A percentile compares a stretch with the other conserved stretches of the same genome.
Evolutionary conservation across 2,329 filamentous ascomycete species (phyloP).

Genomic region (Colletotrichum aenigma): DNA sequence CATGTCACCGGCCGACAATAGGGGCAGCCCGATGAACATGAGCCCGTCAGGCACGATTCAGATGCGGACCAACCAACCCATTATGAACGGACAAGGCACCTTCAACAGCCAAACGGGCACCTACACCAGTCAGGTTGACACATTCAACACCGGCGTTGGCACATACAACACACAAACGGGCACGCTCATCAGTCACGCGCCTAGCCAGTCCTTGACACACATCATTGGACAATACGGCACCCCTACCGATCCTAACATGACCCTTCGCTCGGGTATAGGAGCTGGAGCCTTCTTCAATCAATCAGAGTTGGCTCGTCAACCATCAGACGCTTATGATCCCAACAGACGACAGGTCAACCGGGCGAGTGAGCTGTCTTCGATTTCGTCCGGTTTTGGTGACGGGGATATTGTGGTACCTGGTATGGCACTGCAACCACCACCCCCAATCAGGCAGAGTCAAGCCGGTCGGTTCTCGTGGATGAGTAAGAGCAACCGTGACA

Average conservation of each 20-base stretch:
- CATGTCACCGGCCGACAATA: conserved; percentile 11
- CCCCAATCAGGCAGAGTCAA: conserved; percentile 13
- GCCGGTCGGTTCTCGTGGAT: conserved; percentile 40
- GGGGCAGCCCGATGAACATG: conserved; percentile 8
- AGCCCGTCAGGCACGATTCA: conserved; percentile 14
- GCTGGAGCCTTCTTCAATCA: conserved; percentile 43
- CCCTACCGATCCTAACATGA: conserved; percentile 26
- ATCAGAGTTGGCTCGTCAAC: conserved; percentile 39
- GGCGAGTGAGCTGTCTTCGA: conserved; percentile 59
- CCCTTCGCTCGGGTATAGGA: conserved; percentile 38
- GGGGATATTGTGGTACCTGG: conserved; percentile 57
- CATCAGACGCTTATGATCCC: conserved; percentile 39
- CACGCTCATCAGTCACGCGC: conserved; percentile 22
- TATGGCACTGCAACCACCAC: conserved; percentile 17
- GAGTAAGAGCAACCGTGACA: conserved; percentile 46
- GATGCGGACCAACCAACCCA: neutral
- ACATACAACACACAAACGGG: conserved; percentile 14
- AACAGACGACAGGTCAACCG: conserved; percentile 40
- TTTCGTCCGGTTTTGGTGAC: conserved; percentile 70
- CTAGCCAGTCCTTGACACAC: conserved; percentile 10
- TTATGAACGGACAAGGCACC: neutral
- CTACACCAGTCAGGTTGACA: neutral
- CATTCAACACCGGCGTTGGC: conserved; percentile 2
- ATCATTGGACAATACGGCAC: conserved; percentile 7
- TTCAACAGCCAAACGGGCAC: neutral